Base-by-base conservation (phyloP, 768 basidiomycete genomes). In the Crucibulum laeve region DNA sequence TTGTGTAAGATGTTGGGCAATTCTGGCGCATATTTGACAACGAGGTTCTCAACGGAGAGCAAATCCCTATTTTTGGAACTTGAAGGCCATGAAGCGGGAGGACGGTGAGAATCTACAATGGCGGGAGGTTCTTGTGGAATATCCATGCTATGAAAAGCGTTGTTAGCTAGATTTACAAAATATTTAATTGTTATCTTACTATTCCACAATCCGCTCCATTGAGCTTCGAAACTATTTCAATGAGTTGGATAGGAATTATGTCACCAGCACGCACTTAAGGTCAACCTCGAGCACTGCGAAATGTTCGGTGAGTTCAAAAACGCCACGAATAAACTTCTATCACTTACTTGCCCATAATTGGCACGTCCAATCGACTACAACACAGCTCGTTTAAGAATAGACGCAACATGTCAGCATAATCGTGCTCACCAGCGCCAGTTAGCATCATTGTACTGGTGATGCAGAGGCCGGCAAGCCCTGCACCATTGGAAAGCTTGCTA, bases 1-100 rank as follows among this genome's bases (percentile, higher is more conserved):
- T 76, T 73, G 45, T 84, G 84, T 25, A 94, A 66, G 0, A 93
- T 89, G 0, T 84, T 69, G 0, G 91, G 91, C 8, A 94, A 71
- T 41, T 93, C 90, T 0, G 88, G 84, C 0, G 88, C 79, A 60
- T 94, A 94, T 61, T 82, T 88, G 59, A 94, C 67, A 14, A 78
- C 79, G 21, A 95, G 67, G 48, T 92, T 76, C 51, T 92, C 82
- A 0, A 89, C 87, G 1, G 64, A 62, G 24, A 96, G 54, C 21
- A 94, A 67, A 3, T 71, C 56, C 21, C 80, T 69, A 7, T 74
- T 66, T 37, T 71, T 75, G n/a, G 82, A 70, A 45, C 74, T 80
- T 0, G 91, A 90, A 0, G 93, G 93, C 93, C 93, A 96, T 55
- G 93, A 93, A 0, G 92, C 93, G 1, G 93, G 93, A 1, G 82